A percentile compares a stretch with the other conserved stretches of the same genome.
These are phyloP conservation scores for Annulohypoxylon stygium DNA, from an alignment of 495 filamentous ascomycete genomes.

Conservation along the genomic window DNA sequence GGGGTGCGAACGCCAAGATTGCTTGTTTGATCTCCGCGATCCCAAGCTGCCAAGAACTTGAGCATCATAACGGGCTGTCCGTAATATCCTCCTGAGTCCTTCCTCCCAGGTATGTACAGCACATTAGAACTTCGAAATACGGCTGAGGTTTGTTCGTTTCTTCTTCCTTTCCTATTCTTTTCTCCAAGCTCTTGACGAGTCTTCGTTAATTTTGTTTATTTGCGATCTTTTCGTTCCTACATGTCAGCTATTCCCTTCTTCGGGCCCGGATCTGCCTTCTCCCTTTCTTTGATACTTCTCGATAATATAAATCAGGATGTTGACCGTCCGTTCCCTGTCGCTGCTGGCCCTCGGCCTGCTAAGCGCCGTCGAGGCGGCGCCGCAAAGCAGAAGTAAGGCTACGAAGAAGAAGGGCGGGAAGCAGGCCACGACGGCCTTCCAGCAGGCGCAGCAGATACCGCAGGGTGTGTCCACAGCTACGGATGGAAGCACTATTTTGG, in stretches of 20 bases:
- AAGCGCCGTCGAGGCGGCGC: slow-evolving; percentile 48
- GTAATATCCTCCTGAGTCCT: neutral
- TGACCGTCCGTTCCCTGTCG: slow-evolving; percentile 48
- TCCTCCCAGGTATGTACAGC: neutral
- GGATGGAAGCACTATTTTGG: slow-evolving; percentile 63
- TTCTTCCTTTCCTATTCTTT: slow-evolving; percentile 22
- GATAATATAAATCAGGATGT: slow-evolving; percentile 43
- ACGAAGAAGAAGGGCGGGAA: slow-evolving; percentile 10
- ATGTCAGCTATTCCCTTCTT: slow-evolving; percentile 22
- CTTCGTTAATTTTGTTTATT: slow-evolving; percentile 27
- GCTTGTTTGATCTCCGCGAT: slow-evolving; percentile 42
- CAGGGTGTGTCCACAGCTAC: slow-evolving; percentile 56
- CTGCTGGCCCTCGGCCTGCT: slow-evolving; percentile 40
- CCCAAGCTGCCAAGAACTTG: slow-evolving; percentile 26
- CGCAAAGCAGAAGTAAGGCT: slow-evolving; percentile 41
- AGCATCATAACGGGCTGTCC: slow-evolving; percentile 12
- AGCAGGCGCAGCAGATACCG: slow-evolving; percentile 55
- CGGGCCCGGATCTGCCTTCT: slow-evolving; percentile 22
- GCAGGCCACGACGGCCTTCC: slow-evolving; percentile 52
- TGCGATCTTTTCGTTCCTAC: neutral
- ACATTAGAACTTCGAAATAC: slow-evolving; percentile 15
- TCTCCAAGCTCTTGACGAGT: slow-evolving; percentile 46
- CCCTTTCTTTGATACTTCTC: slow-evolving; percentile 13
- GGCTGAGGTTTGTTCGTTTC: slow-evolving; percentile 28
- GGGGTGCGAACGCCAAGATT: slow-evolving; percentile 7